Evolutionary conservation across 371 early-diverging fungal species (phyloP), one percentile per base, ranked within the genome.

Genomic region (Mortierella sp.): DNA sequence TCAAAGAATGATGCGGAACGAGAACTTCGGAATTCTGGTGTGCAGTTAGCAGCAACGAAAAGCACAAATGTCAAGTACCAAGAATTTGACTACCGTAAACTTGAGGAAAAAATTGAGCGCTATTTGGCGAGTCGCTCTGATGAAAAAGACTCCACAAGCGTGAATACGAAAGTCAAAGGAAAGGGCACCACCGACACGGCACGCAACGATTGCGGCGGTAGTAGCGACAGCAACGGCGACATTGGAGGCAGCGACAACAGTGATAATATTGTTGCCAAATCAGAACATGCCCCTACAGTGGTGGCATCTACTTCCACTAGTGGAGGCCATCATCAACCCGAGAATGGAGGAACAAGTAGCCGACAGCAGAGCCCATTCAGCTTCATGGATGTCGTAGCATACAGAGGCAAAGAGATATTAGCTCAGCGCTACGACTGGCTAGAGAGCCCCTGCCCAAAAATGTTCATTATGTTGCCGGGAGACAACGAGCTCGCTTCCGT

Each of bases 401-500:
- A 65, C 47, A 59, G 77, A 37, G 61, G 42, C 43, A 71, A 68
- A 59, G 68, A 68, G 1, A 68, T 77, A 37, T 31, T 71, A 45
- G 29, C 61, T 2, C 35, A 55, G 23, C 72, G 72, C 23, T 77
- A 72, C 56, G 49, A 58, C 34, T 77, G 77, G 77, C 54, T 72
- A 3, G 72, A 77, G 7, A 72, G 68, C 31, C 72, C 72, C 9
- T 77, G 68, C 15, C 67, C 77, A 35, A 66, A 71, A 32, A 56
- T 77, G 10, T 68, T 72, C 22, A 43, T 63, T 35, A 72, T 77
- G 22, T 22, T 77, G 28, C 77, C 77, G 3, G 53, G 31, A 15
- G 55, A 65, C 49, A 49, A 34, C 12, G 61, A 65, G 10, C 32
- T 54, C 8, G 35, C 34, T 34, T 42, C 61, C 6, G 40, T 61